Evolutionary conservation across 805 yeast species (phyloP), one percentile per base, ranked within the genome.

Genomic region (Kurtzmaniella cleridarum): DNA sequence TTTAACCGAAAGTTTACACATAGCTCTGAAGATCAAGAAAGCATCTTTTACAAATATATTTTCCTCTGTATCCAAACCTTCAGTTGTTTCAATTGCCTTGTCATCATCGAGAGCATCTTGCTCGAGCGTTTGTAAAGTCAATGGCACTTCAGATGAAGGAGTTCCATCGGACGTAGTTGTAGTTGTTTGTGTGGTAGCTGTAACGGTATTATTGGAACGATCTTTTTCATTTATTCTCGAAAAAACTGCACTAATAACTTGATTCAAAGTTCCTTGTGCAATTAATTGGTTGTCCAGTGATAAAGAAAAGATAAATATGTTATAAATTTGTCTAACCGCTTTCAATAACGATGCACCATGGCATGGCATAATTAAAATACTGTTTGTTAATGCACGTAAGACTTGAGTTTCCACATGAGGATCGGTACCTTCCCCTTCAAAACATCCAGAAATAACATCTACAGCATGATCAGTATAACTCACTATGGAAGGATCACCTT

Each of bases 231-330:
- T 45, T 18, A 69, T 68, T 45, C 93, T 77, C 45, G 85, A 95
- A 64, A 88, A 93, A 9, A 90, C 82, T 7, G 86, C 80, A 40
- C 81, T 80, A 16, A 93, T 87, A 52, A 91, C 84, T 63, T 93
- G 99, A 2, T 95, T 86, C 47, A 93, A 71, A 6, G 93, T 84
- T 1, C 96, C 98, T 66, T 95, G 98, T 0, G 98, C 98, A 43
- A 90, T 81, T 1, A 89, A 85, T 62, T 93, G 98, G 55, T 89
- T 91, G 18, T 84, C 69, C 3, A 91, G 79, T 14, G 84, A 79
- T 43, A 84, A 69, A 0, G 97, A 88, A 40, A 87, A 74, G 31
- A 93, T 82, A 54, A 91, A 95, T 20, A 95, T 85, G 57, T 89
- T 90, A 66, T 93, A 93, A 20, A 91, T 87, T 53, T 87, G 96